Base-by-base conservation (phyloP, 805 yeast genomes). In the Hanseniaspora clermontiae region DNA sequence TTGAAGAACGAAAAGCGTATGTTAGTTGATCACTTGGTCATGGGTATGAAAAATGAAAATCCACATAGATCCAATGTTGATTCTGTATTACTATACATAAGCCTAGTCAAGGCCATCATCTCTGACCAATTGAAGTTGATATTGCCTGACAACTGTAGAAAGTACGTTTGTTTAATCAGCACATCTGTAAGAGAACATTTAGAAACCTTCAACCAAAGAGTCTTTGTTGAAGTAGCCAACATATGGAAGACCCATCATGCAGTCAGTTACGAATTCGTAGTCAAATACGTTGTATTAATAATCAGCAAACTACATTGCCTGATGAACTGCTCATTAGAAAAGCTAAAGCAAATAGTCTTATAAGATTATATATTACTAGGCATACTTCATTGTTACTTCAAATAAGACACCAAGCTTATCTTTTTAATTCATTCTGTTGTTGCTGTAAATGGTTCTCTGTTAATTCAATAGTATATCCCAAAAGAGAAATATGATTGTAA, bases 141-240 rank as follows among this genome's bases (percentile, higher is more conserved):
- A 10, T 11, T 53, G 34, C 57, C 57, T 15, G 3, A 17, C 6
- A 15, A 27, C 24, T 17, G 46, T 5, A 27, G 20, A 6, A 37
- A 39, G 7, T 32, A 43, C 31, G 6, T 37, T 8, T 19, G 27
- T 15, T 20, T 39, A 12, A 40, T 19, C 2, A n/a, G 11, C 24
- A 15, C 15, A 10, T 36, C 39, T 3, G n/a, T 53, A 6, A 31
- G 29, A 15, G 24, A 29, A 5, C 51, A 53, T 19, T n/a, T 50
- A n/a, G 32, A 15, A 12, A 37, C 45, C 14, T 51, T 57, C 15
- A 20, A 51, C 14, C 47, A 57, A 51, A 57, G 59, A 47, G 55
- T 57, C 9, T 19, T 51, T 57, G 52, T 57, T 24, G 59, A 48
- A 31, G 19, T 47, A 10, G 27, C 15, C 24, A 20, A 6, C 19